Percentiles rank a stretch among this genome's conserved stretches.
Conservation (phyloP, 148 eudicot species). For the Salicornia ramosissima region DNA sequence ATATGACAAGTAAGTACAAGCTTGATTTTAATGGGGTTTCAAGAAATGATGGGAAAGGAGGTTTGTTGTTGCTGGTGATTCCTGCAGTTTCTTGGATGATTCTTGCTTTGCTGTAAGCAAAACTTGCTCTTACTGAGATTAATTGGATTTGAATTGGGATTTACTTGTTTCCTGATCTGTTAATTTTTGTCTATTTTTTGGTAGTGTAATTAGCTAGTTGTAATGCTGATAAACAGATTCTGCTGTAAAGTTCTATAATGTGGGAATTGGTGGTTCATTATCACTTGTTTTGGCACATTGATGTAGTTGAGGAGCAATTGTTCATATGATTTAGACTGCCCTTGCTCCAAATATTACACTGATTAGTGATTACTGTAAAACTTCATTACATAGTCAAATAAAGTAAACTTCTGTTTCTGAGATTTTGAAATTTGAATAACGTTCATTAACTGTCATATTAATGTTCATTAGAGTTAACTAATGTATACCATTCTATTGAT, state of each 20-base stretch:
- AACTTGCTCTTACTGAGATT: background rate
- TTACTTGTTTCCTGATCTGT: background rate
- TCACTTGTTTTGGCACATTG: background rate
- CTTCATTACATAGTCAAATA: background rate
- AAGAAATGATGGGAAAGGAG: too few relatives aligned
- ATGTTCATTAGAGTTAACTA: too few relatives aligned
- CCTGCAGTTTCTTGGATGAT: background rate
- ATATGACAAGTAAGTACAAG: conserved; percentile 51
- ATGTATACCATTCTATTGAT: too few relatives aligned
- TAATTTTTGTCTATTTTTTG: background rate
- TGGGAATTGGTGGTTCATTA: background rate
- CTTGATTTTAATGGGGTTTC: conserved; percentile 30
- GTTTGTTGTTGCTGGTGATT: background rate
- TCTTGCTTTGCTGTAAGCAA: conserved; percentile 1
- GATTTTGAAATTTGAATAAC: too few relatives aligned
- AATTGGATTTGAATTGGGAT: background rate
- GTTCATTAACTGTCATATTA: too few relatives aligned
- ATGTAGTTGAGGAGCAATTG: conserved; percentile 4
- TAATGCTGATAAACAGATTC: background rate
- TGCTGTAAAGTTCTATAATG: background rate
- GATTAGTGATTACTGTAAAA: background rate
- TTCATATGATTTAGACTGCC: background rate
- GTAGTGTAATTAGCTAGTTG: background rate
- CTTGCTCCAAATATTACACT: background rate
- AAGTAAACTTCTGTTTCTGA: background rate